These are phyloP conservation scores for Lathyrus oleraceus DNA, from an alignment of 306 rosid species.

Conservation along the genomic window DNA sequence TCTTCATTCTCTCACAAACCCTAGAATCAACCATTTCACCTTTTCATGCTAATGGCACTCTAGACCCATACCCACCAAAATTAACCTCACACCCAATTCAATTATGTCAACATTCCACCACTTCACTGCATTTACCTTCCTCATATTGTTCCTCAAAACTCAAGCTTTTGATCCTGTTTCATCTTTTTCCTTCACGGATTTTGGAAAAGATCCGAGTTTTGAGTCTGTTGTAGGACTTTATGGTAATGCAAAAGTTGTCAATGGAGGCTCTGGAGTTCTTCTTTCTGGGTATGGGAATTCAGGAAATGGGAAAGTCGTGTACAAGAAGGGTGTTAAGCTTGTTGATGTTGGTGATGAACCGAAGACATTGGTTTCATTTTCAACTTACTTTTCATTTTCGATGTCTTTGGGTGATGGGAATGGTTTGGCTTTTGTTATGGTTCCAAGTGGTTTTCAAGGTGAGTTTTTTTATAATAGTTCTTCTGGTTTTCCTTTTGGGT, in stretches of 20 bases:
- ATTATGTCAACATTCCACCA: slow-evolving; percentile 56
- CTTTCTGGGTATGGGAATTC: slow-evolving; percentile 54
- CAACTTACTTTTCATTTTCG: slow-evolving; percentile 70
- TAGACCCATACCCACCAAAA: slow-evolving; percentile 44
- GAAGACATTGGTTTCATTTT: slow-evolving; percentile 61
- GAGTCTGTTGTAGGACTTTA: slow-evolving; percentile 56
- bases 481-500: slow-evolving; percentile 48
- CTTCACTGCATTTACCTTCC: slow-evolving; percentile 38
- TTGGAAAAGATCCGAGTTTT: slow-evolving; percentile 56
- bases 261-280: slow-evolving; percentile 56
- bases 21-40: slow-evolving; percentile 49
- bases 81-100: slow-evolving; percentile 56
- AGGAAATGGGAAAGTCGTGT: slow-evolving; percentile 54
- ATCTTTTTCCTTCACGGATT: slow-evolving; percentile 62
- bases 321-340: slow-evolving; percentile 71
- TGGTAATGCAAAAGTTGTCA: slow-evolving; percentile 66
- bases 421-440: slow-evolving; percentile 75
- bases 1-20: slow-evolving; percentile 58
- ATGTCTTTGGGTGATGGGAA: slow-evolving; percentile 46
- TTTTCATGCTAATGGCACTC: slow-evolving; percentile 52
- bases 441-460: slow-evolving; percentile 59
- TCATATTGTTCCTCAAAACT: slow-evolving; percentile 52
- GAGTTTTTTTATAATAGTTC: slow-evolving; percentile 49
- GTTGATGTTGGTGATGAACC: slow-evolving; percentile 49
- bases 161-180: slow-evolving; percentile 47